Evolutionary conservation across 2,329 filamentous ascomycete genomes (phyloP), one percentile per base, ranked within the genome.

Genomic region (Botrytis hyacinthi): DNA sequence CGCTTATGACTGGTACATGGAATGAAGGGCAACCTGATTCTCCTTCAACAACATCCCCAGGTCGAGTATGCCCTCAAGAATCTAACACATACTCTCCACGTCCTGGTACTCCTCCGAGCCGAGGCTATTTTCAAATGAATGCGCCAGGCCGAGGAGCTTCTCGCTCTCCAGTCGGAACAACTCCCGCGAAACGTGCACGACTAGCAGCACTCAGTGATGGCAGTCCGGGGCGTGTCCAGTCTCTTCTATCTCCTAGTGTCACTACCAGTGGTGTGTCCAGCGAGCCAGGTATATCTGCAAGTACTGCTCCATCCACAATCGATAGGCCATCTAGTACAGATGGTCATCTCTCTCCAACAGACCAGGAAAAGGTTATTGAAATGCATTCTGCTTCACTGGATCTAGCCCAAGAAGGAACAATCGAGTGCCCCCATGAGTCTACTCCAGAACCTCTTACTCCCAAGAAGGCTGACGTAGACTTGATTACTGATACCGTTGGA

Each of bases 401-500:
- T 35, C 78, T 77, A 44, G 74, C 66, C 20, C 77, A 78, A 65
- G 77, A 78, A 74, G 75, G 76, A 61, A 77, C 75, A 32, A 75
- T 74, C 20, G 76, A 78, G 46, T 75, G 71, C 4, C 76, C 73
- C 9, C 75, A 76, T 22, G 63, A 46, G 22, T 73, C 54, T 22
- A 54, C 46, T 16, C 42, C 48, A 61, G 66, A 59, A 75, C 75
- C 29, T 74, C 73, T 26, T 75, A 77, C 48, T 5, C 42, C 35
- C 48, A 54, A 46, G 10, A 61, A 42, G 12, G n/a, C 29, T 18
- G 76, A 78, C n/a, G 80, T 93, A 75, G 87, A 92, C 79, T 87
- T 83, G 40, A 88, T 99, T 78, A 97, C 92, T 4, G 96, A 99
- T 84, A 99, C 96, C 20, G 94, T 99, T 74, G 96, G 97, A 62